phyloP scores from a whole-genome alignment of 1,139 yeast genomes.

The Hyphopichia wangnamkhiaoensis region DNA sequence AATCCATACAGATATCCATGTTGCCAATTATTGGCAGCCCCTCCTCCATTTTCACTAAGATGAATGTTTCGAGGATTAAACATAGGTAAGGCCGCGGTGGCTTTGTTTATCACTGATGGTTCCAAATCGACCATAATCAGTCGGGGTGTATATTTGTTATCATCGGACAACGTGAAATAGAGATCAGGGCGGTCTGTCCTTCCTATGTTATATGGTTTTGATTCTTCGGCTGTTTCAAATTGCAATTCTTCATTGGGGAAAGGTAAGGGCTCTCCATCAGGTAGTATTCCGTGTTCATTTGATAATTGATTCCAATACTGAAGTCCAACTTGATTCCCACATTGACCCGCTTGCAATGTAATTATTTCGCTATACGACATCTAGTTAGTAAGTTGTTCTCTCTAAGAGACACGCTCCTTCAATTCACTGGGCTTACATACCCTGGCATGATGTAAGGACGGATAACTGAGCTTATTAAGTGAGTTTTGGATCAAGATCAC shows the following conservation, averaged over 20 bases:
- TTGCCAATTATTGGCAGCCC: constrained; percentile 97
- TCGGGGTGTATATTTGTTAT: constrained; percentile 80
- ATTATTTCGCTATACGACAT: constrained; percentile 32
- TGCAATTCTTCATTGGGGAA: constrained; percentile 20
- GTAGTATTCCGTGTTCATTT: constrained; percentile 78
- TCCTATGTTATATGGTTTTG: constrained; percentile 11
- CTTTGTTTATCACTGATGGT: constrained; percentile 81
- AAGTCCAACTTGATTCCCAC: constrained; percentile 95
- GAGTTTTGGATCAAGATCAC: too few species aligned
- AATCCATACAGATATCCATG: constrained; percentile 83
- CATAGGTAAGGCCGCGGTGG: constrained; percentile 59
- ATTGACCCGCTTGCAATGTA: constrained; percentile 68
- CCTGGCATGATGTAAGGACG: too few species aligned
- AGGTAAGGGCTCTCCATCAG: constrained; percentile 62
- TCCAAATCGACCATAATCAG: constrained; percentile 84
- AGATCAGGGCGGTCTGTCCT: constrained; percentile 78
- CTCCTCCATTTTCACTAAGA: constrained; percentile 76
- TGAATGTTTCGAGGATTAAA: constrained; percentile 85
- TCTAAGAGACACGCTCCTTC: too few species aligned
- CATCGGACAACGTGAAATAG: constrained; percentile 76
- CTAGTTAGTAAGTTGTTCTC: constrained; percentile 29
- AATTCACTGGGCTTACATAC: constrained; percentile 1
- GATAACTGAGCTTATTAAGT: too few species aligned
- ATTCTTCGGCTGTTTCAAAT: constrained; percentile 7
- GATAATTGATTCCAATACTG: constrained; percentile 93